These are phyloP conservation scores for Ogataea hybrid DNA, from an alignment of 1,139 yeast species.

Conservation along the genomic window DNA sequence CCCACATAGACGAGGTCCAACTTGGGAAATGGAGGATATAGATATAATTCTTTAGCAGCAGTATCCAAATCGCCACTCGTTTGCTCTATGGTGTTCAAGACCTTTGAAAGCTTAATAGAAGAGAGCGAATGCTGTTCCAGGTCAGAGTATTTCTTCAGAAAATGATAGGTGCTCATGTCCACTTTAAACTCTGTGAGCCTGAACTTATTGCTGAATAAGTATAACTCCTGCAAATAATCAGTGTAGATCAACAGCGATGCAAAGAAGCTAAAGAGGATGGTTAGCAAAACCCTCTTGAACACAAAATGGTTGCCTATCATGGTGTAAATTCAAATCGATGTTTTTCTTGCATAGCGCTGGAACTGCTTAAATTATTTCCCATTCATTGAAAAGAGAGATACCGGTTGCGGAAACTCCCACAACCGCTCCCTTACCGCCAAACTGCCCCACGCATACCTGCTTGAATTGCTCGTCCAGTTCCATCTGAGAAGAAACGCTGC, in stretches of 20 bases:
- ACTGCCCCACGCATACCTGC: constrained; percentile 23
- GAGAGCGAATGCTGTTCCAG: constrained; percentile 12
- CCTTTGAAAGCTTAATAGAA: constrained; percentile 8
- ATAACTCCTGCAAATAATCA: constrained; percentile 26
- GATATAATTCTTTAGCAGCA: constrained; percentile 9
- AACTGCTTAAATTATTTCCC: not conserved
- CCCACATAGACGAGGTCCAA: constrained; percentile 26
- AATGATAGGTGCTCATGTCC: constrained; percentile 21
- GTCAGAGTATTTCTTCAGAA: constrained; percentile 18
- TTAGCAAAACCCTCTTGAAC: constrained; percentile 19
- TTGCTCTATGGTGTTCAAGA: constrained; percentile 5
- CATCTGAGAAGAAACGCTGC: constrained; percentile 19
- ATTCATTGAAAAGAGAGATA: not conserved
- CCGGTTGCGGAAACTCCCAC: constrained; percentile 3
- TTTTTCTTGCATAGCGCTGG: constrained; percentile 6
- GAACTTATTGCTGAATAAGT: constrained; percentile 25
- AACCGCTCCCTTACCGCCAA: constrained; percentile 15
- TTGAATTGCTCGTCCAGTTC: constrained; percentile 11
- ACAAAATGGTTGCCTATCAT: constrained; percentile 17
- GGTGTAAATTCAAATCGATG: not conserved
- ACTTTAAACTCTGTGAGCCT: constrained; percentile 22
- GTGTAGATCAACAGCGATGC: constrained; percentile 24
- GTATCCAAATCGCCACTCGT: constrained; percentile 4
- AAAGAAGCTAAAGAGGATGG: constrained; percentile 21
- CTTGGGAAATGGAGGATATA: constrained; percentile 28